Evolutionary conservation across 2,329 filamentous ascomycete genomes (phyloP).

Genomic region (Apiospora kogelbergensis): DNA sequence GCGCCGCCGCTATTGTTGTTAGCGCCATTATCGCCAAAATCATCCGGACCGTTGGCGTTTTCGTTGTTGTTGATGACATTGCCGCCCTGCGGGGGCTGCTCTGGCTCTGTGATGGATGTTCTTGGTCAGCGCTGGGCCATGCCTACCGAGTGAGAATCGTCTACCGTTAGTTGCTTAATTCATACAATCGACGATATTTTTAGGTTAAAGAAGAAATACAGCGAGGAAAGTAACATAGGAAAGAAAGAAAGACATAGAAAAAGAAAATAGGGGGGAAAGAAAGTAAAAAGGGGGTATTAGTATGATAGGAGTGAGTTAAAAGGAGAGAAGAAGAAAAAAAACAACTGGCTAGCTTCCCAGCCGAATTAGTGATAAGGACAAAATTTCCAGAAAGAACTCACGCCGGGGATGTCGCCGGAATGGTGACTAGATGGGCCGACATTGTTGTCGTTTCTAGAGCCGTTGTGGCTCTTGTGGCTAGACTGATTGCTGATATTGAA

Average conservation of each 20-base stretch:
- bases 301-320: not conserved
- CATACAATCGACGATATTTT: not conserved
- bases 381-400: not conserved
- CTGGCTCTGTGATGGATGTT: not conserved
- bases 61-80: constrained; percentile 11
- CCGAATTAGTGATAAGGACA: not conserved
- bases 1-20: not conserved
- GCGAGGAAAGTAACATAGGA: not conserved
- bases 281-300: not conserved
- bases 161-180: not conserved
- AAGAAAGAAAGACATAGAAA: not conserved
- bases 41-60: not conserved
- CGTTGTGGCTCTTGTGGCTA: not conserved
- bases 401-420: not conserved
- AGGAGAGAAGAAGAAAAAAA: not conserved
- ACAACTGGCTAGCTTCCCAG: not conserved
- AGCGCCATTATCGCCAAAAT: not conserved
- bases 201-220: not conserved
- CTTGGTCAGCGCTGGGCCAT: not conserved
- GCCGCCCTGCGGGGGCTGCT: constrained; percentile 5
- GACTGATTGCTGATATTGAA: not conserved
- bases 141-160: not conserved
- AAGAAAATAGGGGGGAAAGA: not conserved
- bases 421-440: not conserved
- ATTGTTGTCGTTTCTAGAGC: not conserved